phyloP scores from a whole-genome alignment of 192 early-diverging fungal genomes.

The Coemansia sp. region DNA sequence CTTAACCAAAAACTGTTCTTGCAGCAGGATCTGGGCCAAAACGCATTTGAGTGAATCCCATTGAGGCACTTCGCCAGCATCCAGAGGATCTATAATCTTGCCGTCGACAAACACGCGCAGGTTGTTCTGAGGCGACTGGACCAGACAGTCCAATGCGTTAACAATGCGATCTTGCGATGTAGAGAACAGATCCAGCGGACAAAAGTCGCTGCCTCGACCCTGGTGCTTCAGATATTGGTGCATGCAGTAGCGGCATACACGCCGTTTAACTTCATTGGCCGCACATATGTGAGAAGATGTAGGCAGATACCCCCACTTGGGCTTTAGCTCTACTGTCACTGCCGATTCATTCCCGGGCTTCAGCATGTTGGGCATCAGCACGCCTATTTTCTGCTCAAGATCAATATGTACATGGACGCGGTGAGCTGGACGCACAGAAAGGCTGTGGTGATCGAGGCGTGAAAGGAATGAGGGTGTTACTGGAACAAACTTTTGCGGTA shows the following conservation, averaged over 20 bases:
- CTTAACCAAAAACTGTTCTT: constrained; percentile 47
- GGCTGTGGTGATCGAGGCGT: constrained; percentile 26
- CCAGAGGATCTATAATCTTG: not conserved
- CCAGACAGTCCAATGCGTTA: constrained; percentile 38
- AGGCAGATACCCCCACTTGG: constrained; percentile 74
- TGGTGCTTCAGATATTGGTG: constrained; percentile 60
- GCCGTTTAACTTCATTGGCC: constrained; percentile 48
- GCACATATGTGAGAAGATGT: constrained; percentile 37
- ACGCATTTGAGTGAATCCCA: constrained; percentile 31
- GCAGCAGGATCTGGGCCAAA: constrained; percentile 42
- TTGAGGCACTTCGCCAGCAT: not conserved
- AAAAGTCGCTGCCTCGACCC: constrained; percentile 50
- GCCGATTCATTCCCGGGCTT: constrained; percentile 1
- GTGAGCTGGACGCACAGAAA: constrained; percentile 38
- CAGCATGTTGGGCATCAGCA: constrained; percentile 55
- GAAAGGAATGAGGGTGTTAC: constrained; percentile 36
- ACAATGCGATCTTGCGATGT: constrained; percentile 20
- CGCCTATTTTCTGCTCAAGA: constrained; percentile 32
- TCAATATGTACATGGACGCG: constrained; percentile 54
- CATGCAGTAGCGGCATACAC: constrained; percentile 76
- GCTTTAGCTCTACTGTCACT: constrained; percentile 61
- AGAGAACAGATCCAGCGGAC: constrained; percentile 70
- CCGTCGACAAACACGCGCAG: constrained; percentile 52
- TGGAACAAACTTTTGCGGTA: constrained; percentile 25
- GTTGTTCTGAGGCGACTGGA: constrained; percentile 33